Evolutionary conservation across 225 moss, liverwort and hornwort genomes (phyloP), one percentile per base, ranked within the genome.

Genomic region (Neckera pumila): DNA sequence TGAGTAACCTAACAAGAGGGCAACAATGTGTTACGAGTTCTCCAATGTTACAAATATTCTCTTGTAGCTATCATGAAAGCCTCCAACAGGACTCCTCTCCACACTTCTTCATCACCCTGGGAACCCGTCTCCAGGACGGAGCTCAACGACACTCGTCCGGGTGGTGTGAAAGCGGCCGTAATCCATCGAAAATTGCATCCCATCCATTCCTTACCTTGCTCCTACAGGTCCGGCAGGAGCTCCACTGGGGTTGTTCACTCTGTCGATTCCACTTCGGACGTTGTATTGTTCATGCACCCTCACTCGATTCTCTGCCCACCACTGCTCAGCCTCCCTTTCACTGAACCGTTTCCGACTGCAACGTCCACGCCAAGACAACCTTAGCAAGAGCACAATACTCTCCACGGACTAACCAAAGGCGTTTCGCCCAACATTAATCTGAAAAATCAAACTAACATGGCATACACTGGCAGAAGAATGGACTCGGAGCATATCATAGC

Each of bases 281-380:
- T 99, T 99, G 69, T 99, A 99, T 76, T 99, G 99, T 72, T 99
- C 99, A 82, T 99, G 99, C 88, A 99, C 99, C 90, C 99, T 93
- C 74, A 96, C 92, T 47, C 99, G 94, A 88, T 99, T 99, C 88
- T 97, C 95, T 34, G 97, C 95, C 99, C 99, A 99, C 99, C 99
- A 99, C 89, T 96, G 97, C 95, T 99, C 99, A 75, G 99, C 99
- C 85, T 99, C 97, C 80, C 95, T 90, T 90, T 99, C 99, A 94
- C 99, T 99, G 62, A 99, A 99, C 66, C 99, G 94, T 87, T 99
- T 99, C 30, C 99, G 96, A 86, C 99, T 99, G 97, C 93, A 93
- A 87, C 28, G 59, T 60, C 81, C 92, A 95, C 53, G 74, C 72
- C 73, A 84, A 86, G 70, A 36, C 38, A 47, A 81, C 17, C 45